Percentiles rank a stretch among this genome's conserved stretches.
phyloP scores from a whole-genome alignment of 2,329 filamentous ascomycete species.

The Cladosporium cucumerinum region DNA sequence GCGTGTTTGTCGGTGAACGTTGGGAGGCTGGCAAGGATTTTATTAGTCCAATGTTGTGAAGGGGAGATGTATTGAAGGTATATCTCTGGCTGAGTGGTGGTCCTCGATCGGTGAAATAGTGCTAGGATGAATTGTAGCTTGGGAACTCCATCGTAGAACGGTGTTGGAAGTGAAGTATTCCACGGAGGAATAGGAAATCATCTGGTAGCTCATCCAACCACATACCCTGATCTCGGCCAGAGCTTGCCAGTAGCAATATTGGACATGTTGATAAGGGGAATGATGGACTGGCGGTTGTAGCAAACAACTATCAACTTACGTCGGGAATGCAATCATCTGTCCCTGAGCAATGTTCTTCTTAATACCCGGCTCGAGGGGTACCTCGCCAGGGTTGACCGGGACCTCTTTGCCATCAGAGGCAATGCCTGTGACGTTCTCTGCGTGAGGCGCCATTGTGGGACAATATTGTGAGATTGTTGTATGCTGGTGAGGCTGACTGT shows the following conservation, averaged over 20 bases:
- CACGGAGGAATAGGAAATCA: neutral
- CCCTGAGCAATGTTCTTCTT: constrained; percentile 32
- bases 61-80: no score
- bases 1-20: constrained; percentile 38
- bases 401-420: constrained; percentile 27
- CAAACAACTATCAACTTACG: constrained; percentile 17
- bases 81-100: no score
- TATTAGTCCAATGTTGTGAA: neutral
- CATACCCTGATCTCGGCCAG: neutral
- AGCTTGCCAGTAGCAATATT: neutral
- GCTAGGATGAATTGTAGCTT: no score
- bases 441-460: constrained; percentile 33
- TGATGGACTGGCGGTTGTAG: neutral
- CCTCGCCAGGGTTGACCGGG: constrained; percentile 31
- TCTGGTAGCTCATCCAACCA: neutral
- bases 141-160: neutral
- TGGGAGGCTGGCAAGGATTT: constrained; percentile 15
- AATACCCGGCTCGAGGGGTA: constrained; percentile 33
- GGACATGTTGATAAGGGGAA: neutral
- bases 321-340: constrained; percentile 31
- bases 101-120: no score
- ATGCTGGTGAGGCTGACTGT: neutral
- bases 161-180: neutral
- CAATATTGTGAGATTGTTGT: neutral
- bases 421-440: constrained; percentile 24